Percentiles rank a stretch among this genome's conserved stretches.
phyloP scores from a whole-genome alignment of 148 eudicot species.

The Selenicereus undatus region DNA sequence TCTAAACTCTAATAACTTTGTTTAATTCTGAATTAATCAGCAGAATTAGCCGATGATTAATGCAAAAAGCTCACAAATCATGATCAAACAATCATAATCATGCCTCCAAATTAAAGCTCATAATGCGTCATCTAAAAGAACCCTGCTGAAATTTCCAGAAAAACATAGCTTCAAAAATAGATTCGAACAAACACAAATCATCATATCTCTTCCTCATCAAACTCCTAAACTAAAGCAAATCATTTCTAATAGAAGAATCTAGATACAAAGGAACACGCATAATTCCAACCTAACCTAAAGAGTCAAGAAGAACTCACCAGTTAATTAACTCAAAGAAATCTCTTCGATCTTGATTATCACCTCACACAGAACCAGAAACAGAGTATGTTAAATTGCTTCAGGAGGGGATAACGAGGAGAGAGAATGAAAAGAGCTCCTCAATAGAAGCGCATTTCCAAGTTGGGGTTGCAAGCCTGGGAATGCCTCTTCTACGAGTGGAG shows the following conservation, averaged over 20 bases:
- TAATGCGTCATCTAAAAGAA: neutral
- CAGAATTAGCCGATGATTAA: neutral
- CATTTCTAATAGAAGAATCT: neutral
- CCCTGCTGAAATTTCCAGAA: neutral
- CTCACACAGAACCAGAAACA: neutral
- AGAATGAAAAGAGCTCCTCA: slow-evolving; percentile 6
- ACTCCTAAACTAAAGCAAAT: neutral
- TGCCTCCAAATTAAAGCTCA: neutral
- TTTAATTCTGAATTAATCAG: neutral
- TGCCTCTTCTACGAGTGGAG: slow-evolving; percentile 14
- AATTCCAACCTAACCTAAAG: neutral
- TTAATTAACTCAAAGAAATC: neutral
- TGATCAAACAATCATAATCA: neutral
- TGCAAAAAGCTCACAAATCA: neutral
- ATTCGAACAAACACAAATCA: neutral
- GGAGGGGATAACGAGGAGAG: neutral
- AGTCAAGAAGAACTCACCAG: slow-evolving; percentile 2
- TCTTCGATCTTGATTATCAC: neutral
- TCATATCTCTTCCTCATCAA: neutral
- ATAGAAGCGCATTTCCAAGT: slow-evolving; percentile 17
- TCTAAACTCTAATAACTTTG: too few relatives aligned
- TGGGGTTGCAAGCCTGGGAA: neutral
- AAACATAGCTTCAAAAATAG: neutral
- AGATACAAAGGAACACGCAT: neutral
- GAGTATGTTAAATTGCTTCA: neutral